A percentile compares a stretch with the other conserved stretches of the same genome.
Evolutionary conservation across 176 grass and related monocot species (phyloP).

Genomic region (maize (Zea mays)): Zm-B73-REFERENCE-NAM-5.0 NC_050102.1:7455001-7455500

Average conservation of each 20-base stretch:
- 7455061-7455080: background rate
- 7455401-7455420: conserved; percentile 99
- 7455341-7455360: conserved; percentile 18
- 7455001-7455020: background rate
- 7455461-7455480: conserved; percentile 99
- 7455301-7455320: conserved; percentile 97
- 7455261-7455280: conserved; percentile 99
- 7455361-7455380: conserved; percentile 7
- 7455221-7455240: conserved; percentile 98
- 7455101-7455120: background rate
- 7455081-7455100: background rate
- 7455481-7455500: conserved; percentile 96
- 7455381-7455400: conserved; percentile 82
- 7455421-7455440: conserved; percentile 97
- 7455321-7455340: conserved; percentile 27
- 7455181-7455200: conserved; percentile 48
- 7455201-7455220: conserved; percentile 92
- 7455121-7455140: background rate
- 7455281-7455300: conserved; percentile 92
- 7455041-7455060: background rate
- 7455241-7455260: conserved; percentile 88
- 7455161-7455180: background rate
- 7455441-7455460: conserved; percentile 99
- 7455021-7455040: background rate
- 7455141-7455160: background rate